Evolutionary conservation across 2,329 filamentous ascomycete genomes (phyloP).

Genomic region (Diplocarpon mali): DNA sequence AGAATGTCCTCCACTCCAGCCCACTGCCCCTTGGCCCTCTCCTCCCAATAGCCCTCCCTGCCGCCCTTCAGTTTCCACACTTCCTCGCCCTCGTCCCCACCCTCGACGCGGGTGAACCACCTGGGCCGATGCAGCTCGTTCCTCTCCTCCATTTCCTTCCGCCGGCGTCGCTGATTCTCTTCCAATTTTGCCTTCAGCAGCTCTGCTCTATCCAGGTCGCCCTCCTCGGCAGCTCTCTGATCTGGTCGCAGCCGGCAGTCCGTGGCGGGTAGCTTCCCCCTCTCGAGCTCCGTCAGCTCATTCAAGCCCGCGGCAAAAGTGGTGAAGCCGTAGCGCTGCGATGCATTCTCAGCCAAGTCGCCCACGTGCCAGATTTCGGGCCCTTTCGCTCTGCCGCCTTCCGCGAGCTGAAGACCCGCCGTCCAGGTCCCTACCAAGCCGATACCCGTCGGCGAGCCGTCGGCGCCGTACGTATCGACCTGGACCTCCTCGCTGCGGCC

Average conservation of each 20-base stretch:
- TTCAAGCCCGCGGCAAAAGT: conserved; percentile 79
- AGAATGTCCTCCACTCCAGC: conserved; percentile 40
- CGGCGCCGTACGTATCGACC: conserved; percentile 58
- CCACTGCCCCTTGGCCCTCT: conserved; percentile 61
- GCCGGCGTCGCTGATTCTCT: conserved; percentile 67
- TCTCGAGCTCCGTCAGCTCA: conserved; percentile 73
- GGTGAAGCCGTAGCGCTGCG: conserved; percentile 79
- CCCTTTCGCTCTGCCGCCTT: conserved; percentile 48
- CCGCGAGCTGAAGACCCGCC: conserved; percentile 52
- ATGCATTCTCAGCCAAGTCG: conserved; percentile 64
- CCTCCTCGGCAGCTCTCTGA: conserved; percentile 73
- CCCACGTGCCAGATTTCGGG: conserved; percentile 72
- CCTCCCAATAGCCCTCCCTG: conserved; percentile 90
- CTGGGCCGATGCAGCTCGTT: conserved; percentile 63
- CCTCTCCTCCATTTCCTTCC: conserved; percentile 63
- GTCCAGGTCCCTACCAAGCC: conserved; percentile 83
- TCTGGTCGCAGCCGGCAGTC: conserved; percentile 80
- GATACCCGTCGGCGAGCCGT: conserved; percentile 54
- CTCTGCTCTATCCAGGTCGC: conserved; percentile 76
- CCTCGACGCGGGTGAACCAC: conserved; percentile 69
- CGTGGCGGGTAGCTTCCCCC: conserved; percentile 63
- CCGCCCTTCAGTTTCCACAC: conserved; percentile 68
- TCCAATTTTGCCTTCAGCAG: conserved; percentile 72
- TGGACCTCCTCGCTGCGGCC: conserved; percentile 84
- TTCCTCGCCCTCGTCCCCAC: conserved; percentile 49